Evolutionary conservation across 2,329 filamentous ascomycete genomes (phyloP).

Genomic region (Lasiodiplodia sp.): DNA sequence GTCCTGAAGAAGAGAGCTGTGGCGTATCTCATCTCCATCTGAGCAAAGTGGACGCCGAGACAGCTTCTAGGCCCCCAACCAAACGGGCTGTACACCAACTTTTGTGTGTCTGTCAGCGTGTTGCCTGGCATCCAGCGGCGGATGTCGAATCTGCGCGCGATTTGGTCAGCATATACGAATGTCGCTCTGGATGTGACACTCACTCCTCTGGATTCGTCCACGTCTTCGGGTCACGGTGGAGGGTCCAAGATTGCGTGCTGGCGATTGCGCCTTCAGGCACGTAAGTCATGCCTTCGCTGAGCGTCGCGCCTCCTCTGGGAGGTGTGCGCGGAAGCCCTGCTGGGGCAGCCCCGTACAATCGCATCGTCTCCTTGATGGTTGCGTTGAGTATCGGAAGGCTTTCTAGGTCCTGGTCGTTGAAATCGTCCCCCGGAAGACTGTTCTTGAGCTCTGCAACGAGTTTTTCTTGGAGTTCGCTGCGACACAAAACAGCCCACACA

Average conservation of each 20-base stretch:
- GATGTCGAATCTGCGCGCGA: neutral
- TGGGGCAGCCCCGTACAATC: neutral
- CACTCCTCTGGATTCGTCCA: neutral
- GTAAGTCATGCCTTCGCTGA: neutral
- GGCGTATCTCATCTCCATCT: conserved; percentile 34
- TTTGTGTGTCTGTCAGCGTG: neutral
- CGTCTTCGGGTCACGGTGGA: neutral
- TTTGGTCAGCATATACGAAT: neutral
- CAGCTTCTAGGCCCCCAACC: conserved; percentile 21
- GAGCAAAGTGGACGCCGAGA: conserved; percentile 35
- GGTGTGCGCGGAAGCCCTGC: neutral
- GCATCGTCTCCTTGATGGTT: neutral
- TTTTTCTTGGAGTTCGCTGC: conserved; percentile 25
- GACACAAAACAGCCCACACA: conserved; percentile 44
- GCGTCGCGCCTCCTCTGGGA: neutral
- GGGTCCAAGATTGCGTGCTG: neutral
- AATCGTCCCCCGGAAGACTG: neutral
- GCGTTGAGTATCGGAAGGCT: neutral
- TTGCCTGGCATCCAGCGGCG: neutral
- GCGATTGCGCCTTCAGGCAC: neutral
- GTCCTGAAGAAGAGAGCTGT: conserved; percentile 34
- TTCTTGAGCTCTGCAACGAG: conserved; percentile 32
- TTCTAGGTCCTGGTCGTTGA: neutral
- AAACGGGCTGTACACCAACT: neutral
- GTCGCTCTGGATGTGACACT: neutral